A percentile compares a stretch with the other conserved stretches of the same genome.
Evolutionary conservation across 179 eudicot species (phyloP).

Genomic region (Patellifolia procumbens): DNA sequence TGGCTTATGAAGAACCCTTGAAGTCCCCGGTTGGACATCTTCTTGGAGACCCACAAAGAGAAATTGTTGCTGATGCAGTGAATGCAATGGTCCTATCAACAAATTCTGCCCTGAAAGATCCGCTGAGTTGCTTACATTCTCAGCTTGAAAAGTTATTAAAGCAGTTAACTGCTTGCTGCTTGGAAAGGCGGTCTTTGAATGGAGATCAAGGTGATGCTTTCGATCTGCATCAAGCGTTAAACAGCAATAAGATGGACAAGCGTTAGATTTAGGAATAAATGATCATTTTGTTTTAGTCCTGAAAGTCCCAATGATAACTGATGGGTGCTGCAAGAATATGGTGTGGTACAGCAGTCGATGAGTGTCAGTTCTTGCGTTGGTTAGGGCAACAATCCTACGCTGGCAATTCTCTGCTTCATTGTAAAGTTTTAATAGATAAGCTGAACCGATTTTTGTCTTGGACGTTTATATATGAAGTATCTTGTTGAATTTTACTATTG

Average conservation of each 20-base stretch:
- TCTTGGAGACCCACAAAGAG: constrained; percentile 70
- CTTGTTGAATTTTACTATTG: constrained; percentile 7
- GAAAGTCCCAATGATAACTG: background rate
- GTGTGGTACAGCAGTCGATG: background rate
- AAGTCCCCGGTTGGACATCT: constrained; percentile 81
- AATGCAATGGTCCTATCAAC: constrained; percentile 80
- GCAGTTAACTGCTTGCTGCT: constrained; percentile 77
- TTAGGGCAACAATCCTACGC: constrained; percentile 4
- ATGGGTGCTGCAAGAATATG: constrained; percentile 5
- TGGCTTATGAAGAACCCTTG: constrained; percentile 82
- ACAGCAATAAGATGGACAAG: constrained; percentile 38
- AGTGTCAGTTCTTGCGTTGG: background rate
- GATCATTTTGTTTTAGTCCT: background rate
- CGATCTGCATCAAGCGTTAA: constrained; percentile 54
- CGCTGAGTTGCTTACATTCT: constrained; percentile 60
- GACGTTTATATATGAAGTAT: background rate
- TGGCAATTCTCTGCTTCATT: constrained; percentile 14
- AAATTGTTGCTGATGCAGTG: constrained; percentile 84
- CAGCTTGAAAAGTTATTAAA: constrained; percentile 73
- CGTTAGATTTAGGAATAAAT: constrained; percentile 19
- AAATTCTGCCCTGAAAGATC: constrained; percentile 55
- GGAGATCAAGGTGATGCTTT: constrained; percentile 95
- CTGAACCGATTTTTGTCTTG: constrained; percentile 5
- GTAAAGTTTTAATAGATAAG: constrained; percentile 33
- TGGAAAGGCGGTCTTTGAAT: constrained; percentile 72